Evolutionary conservation across 2,329 filamentous ascomycete genomes (phyloP).

Genomic region (Talaromyces atroroseus): DNA sequence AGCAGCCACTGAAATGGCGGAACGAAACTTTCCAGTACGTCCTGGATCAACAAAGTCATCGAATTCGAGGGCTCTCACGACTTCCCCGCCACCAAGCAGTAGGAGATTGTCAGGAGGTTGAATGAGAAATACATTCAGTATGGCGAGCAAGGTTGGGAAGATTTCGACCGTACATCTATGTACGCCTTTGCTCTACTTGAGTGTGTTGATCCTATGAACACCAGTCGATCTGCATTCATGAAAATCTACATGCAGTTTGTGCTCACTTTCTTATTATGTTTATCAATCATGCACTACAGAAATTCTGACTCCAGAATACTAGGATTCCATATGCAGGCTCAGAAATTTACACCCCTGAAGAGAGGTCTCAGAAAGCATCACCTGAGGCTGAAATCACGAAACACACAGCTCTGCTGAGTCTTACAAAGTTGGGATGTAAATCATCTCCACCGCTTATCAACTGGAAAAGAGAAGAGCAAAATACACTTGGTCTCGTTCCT

Average conservation of each 20-base stretch:
- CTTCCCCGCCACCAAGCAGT: neutral
- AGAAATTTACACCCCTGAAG: neutral
- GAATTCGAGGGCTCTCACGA: neutral
- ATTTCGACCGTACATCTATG: neutral
- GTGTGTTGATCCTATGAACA: neutral
- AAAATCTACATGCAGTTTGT: conserved; percentile 5
- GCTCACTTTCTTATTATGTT: neutral
- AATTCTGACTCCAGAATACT: neutral
- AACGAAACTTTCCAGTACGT: neutral
- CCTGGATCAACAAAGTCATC: neutral
- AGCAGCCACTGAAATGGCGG: neutral
- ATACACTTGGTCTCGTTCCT: neutral
- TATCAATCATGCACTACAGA: neutral
- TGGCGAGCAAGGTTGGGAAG: neutral
- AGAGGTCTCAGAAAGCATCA: neutral
- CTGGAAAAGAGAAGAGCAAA: neutral
- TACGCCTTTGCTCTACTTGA: neutral
- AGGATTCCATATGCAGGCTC: neutral
- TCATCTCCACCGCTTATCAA: neutral
- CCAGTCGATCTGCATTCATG: neutral
- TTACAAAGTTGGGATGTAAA: neutral
- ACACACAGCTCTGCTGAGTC: neutral
- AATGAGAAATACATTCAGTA: neutral
- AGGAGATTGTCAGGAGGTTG: neutral
- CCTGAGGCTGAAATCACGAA: neutral